Base-by-base conservation (phyloP, 2,329 filamentous ascomycete species). In the Colletotrichum musae region DNA sequence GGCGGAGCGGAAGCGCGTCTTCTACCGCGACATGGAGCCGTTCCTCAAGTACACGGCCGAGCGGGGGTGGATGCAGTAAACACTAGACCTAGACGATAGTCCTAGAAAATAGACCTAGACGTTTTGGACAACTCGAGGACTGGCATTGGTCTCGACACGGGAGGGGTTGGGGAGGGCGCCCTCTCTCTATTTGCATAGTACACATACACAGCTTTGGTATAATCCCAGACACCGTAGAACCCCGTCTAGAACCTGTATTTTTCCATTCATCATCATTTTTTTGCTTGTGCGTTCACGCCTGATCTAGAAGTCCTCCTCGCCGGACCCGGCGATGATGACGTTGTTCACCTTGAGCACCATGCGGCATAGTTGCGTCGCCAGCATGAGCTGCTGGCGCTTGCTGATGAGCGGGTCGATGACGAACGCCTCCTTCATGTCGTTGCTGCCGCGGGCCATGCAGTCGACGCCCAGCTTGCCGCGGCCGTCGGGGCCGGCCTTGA, bases 281-380 rank as follows among this genome's bases (percentile, higher is more conserved):
- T 50, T 10, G 12, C 47, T 64, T 59, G 39, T 64, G 39, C n/a
- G 60, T 69, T 66, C 36, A 50, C n/a, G 21, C 62, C 32, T 36
- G 32, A 32, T 79, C 81, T 92, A 97, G 82, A 92, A 97, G 75
- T 97, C 94, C 73, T 95, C 90, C 72, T 97, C 93, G 74, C 95
- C 95, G 73, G 89, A 90, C 65, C 95, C 95, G 68, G 94, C 90
- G 76, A 98, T 91, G 81, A 98, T 97, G 73, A 98, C 95, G 80
- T 97, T 97, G 87, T 98, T 97, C 79, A 95, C 91, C 90, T 97
- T 98, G 75, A 98, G 88, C 74, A 98, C 95, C 95, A 99, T 98
- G 74, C 96, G 91, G 86, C 96, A 98, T 74, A 99, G 86, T 85
- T 99, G 96, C 60, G 97, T 99, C 39, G 96, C 96, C 73, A 99